A percentile compares a stretch with the other conserved stretches of the same genome.
phyloP scores from a whole-genome alignment of 2,329 filamentous ascomycete genomes.

The Pseudocercospora macadamiae region DNA sequence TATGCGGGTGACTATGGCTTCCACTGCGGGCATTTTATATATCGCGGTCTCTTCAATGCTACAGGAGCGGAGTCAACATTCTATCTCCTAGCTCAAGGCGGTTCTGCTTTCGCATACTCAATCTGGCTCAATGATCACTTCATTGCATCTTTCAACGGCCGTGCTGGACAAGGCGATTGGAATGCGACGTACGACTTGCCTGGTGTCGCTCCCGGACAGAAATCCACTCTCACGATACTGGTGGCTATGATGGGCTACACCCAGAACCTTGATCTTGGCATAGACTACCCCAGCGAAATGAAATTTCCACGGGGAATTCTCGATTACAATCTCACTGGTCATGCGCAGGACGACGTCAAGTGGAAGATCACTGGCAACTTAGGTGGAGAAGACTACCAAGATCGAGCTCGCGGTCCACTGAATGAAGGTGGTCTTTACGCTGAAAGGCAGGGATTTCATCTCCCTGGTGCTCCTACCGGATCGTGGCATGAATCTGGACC shows the following conservation, averaged over 20 bases:
- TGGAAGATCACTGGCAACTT: conserved; percentile 74
- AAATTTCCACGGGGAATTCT: conserved; percentile 66
- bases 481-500: conserved; percentile 46
- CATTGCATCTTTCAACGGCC: conserved; percentile 66
- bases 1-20: conserved; percentile 76
- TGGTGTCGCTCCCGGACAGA: conserved; percentile 55
- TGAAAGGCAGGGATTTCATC: conserved; percentile 65
- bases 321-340: conserved; percentile 59
- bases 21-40: conserved; percentile 69
- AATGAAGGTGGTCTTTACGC: conserved; percentile 68
- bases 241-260: conserved; percentile 75
- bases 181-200: conserved; percentile 63
- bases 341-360: conserved; percentile 49
- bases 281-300: conserved; percentile 50
- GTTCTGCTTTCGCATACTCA: conserved; percentile 67
- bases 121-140: conserved; percentile 68
- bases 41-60: conserved; percentile 70
- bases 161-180: conserved; percentile 51
- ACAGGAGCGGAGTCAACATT: conserved; percentile 63
- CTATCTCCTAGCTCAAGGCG: conserved; percentile 62
- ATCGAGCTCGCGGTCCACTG: conserved; percentile 63
- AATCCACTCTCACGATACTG: conserved; percentile 68
- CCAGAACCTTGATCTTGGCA: conserved; percentile 63
- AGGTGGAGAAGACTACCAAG: conserved; percentile 64
- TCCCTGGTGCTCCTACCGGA: conserved; percentile 55